Percentiles rank a stretch among this genome's conserved stretches.
phyloP scores from a whole-genome alignment of 345 rosid genomes.

The Pistacia integerrima region DNA sequence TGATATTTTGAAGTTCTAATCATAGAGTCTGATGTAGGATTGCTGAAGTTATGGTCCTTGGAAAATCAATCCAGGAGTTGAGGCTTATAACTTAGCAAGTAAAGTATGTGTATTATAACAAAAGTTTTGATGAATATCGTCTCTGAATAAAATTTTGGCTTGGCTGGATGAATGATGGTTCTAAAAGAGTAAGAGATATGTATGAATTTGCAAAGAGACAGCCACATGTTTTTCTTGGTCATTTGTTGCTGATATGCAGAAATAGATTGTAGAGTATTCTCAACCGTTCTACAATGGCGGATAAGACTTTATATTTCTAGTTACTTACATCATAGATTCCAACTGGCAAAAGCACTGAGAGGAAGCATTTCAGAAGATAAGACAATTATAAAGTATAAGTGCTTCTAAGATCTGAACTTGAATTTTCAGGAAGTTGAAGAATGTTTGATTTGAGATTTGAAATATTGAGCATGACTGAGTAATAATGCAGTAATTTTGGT shows the following conservation, averaged over 20 bases:
- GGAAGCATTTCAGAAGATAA: neutral
- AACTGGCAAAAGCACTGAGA: neutral
- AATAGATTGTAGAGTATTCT: neutral
- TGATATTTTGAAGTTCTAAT: neutral
- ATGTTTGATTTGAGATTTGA: neutral
- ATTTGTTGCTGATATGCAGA: neutral
- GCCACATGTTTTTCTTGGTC: neutral
- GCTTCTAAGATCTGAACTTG: neutral
- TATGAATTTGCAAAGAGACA: neutral
- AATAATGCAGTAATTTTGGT: neutral
- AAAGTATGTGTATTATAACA: neutral
- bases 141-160: neutral
- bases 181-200: neutral
- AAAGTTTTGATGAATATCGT: neutral
- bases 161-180: neutral
- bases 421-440: neutral
- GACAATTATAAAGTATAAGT: neutral
- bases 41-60: neutral
- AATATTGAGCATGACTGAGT: neutral
- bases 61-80: neutral
- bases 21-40: neutral
- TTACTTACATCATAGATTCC: neutral
- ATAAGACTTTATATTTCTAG: neutral
- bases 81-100: neutral
- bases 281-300: neutral